Evolutionary conservation across 345 rosid genomes (phyloP).

Genomic region (Populus davidiana): DNA sequence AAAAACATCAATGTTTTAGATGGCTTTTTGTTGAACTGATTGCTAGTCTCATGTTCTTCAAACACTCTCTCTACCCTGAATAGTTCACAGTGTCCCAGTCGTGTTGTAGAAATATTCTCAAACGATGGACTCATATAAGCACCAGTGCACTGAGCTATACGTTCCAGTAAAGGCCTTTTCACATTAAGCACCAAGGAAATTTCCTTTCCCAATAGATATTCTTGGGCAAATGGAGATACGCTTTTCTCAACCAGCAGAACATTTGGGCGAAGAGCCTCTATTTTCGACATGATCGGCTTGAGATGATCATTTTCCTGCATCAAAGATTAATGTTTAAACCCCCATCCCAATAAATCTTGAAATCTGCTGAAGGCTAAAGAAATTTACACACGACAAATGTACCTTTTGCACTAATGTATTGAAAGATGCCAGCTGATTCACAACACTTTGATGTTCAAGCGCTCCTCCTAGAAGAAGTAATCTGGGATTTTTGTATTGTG

Average conservation of each 20-base stretch:
- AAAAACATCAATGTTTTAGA: constrained; percentile 96
- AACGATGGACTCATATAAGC: constrained; percentile 70
- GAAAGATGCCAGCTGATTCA: constrained; percentile 85
- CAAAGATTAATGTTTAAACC: constrained; percentile 17
- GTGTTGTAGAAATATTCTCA: constrained; percentile 54
- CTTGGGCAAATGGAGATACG: constrained; percentile 81
- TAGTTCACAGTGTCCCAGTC: constrained; percentile 81
- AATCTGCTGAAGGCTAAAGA: constrained; percentile 1
- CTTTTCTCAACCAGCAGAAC: constrained; percentile 92
- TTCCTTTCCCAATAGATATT: constrained; percentile 77
- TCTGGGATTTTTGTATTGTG: constrained; percentile 92
- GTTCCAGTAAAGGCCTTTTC: constrained; percentile 76
- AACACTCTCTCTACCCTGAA: constrained; percentile 67
- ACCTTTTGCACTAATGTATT: constrained; percentile 88
- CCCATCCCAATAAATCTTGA: not conserved
- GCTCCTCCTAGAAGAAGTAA: constrained; percentile 89
- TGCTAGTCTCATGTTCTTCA: constrained; percentile 70
- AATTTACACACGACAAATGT: constrained; percentile 7
- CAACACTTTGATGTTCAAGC: constrained; percentile 77
- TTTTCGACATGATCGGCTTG: constrained; percentile 70
- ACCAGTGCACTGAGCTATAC: constrained; percentile 89
- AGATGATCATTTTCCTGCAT: constrained; percentile 86
- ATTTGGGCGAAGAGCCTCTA: constrained; percentile 89
- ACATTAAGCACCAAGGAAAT: constrained; percentile 90
- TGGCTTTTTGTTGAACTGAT: constrained; percentile 63